These are phyloP conservation scores for Xylaria polymorpha DNA, from an alignment of 2,329 filamentous ascomycete species.

Conservation along the genomic window DNA sequence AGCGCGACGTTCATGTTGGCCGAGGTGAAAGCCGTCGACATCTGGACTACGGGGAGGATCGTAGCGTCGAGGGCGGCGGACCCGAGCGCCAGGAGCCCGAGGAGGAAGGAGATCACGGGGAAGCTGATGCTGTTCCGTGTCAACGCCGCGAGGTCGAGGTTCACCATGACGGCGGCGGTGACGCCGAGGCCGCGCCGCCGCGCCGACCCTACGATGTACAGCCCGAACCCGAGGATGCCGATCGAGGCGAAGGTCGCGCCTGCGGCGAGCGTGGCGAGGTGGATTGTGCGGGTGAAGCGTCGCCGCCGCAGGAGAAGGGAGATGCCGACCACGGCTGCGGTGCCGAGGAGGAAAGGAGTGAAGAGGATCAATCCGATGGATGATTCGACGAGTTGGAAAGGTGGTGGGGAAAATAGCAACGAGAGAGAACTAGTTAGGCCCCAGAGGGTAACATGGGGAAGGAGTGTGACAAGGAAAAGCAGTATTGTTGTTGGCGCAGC, in stretches of 20 bases:
- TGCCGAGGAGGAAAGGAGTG: conserved; percentile 58
- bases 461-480: conserved; percentile 57
- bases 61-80: conserved; percentile 55
- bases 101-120: conserved; percentile 57
- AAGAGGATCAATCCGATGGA: conserved; percentile 59
- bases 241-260: conserved; percentile 55
- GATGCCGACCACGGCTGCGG: conserved; percentile 50
- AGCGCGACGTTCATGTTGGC: conserved; percentile 59
- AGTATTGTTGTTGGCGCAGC: conserved; percentile 62
- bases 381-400: conserved; percentile 55
- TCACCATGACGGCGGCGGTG: conserved; percentile 44
- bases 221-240: conserved; percentile 59
- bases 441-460: conserved; percentile 62
- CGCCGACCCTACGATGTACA: conserved; percentile 52
- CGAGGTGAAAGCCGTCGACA: conserved; percentile 63
- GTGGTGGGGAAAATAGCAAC: conserved; percentile 59
- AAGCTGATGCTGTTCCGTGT: conserved; percentile 48
- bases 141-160: conserved; percentile 36
- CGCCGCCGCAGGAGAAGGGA: conserved; percentile 49
- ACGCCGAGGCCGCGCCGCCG: background rate
- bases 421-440: conserved; percentile 59
- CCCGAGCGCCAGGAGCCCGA: conserved; percentile 61
- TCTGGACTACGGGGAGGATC: conserved; percentile 56
- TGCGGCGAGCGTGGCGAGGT: conserved; percentile 51
- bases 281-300: conserved; percentile 51